Percentiles rank a stretch among this genome's conserved stretches.
These are phyloP conservation scores for Dryas octopetala DNA, from an alignment of 306 rosid species.

Conservation along the genomic window DNA sequence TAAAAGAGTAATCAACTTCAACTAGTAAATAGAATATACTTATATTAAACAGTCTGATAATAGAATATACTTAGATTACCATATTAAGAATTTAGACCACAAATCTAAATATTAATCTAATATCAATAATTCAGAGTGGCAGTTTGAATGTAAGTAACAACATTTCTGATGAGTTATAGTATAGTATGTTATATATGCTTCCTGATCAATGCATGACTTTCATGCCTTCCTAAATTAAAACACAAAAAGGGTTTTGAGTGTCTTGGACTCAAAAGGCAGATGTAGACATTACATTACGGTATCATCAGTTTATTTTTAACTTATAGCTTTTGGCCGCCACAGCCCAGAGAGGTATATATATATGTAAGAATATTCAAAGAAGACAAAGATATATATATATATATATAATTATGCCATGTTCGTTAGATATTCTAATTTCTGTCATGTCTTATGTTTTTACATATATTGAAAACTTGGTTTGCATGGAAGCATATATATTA, in stretches of 20 bases:
- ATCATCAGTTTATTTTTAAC: not conserved
- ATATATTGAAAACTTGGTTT: not conserved
- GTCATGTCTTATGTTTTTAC: too few species aligned
- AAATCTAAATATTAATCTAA: too few species aligned
- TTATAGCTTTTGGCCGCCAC: not conserved
- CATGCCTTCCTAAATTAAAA: conserved; percentile 33
- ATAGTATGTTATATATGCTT: not conserved
- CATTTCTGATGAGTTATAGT: not conserved
- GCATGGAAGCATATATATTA: conserved; percentile 21
- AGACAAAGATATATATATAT: not conserved
- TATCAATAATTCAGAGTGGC: too few species aligned
- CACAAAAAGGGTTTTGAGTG: conserved; percentile 30
- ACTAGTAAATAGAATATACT: not conserved
- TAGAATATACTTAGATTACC: too few species aligned
- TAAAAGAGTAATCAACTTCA: conserved; percentile 24
- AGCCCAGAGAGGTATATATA: not conserved
- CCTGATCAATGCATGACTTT: conserved; percentile 38
- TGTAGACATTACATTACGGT: conserved; percentile 13
- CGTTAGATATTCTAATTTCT: too few species aligned
- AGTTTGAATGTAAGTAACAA: too few species aligned
- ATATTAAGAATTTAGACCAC: too few species aligned
- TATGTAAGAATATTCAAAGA: not conserved
- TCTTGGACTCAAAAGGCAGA: conserved; percentile 49
- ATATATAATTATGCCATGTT: too few species aligned
- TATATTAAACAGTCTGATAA: too few species aligned